These are phyloP conservation scores for Aspergillus tanneri DNA, from an alignment of 2,329 filamentous ascomycete genomes.

Conservation along the genomic window DNA sequence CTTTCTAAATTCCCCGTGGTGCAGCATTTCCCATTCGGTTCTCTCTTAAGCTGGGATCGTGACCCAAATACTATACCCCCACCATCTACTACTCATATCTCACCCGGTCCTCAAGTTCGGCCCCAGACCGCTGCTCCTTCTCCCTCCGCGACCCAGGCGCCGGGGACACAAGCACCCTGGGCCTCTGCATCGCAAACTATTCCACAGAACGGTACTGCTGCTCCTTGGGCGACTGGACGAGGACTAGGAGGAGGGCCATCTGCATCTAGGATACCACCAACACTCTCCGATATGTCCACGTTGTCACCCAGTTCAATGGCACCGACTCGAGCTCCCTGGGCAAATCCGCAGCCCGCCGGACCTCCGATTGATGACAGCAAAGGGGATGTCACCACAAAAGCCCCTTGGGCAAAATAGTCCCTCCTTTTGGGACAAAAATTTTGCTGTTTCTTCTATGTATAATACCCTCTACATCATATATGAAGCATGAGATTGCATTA, in stretches of 20 bases:
- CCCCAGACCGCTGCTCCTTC: conserved; percentile 22
- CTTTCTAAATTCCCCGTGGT: conserved; percentile 96
- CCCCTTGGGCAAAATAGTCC: conserved; percentile 39
- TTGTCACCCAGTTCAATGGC: conserved; percentile 30
- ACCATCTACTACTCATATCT: conserved; percentile 56
- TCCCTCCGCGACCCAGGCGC: conserved; percentile 16
- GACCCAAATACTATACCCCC: conserved; percentile 61
- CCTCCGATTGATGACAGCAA: background rate
- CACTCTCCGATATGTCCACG: conserved; percentile 31
- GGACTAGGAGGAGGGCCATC: conserved; percentile 13
- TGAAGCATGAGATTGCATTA: background rate
- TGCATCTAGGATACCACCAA: conserved; percentile 9
- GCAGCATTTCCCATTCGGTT: conserved; percentile 89
- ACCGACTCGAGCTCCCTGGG: conserved; percentile 37
- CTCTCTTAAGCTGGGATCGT: conserved; percentile 72
- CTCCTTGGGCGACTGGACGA: conserved; percentile 30
- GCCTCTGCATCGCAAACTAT: conserved; percentile 24
- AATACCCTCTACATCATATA: conserved; percentile 6
- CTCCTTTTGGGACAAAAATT: background rate
- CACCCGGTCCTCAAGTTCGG: conserved; percentile 27
- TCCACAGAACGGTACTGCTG: conserved; percentile 27
- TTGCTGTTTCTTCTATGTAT: conserved; percentile 1
- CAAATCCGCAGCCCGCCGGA: conserved; percentile 18
- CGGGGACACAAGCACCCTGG: conserved; percentile 40
- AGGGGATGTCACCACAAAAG: conserved; percentile 33